Conservation (phyloP, 495 filamentous ascomycete genomes). For the Penicillium herquei region DNA sequence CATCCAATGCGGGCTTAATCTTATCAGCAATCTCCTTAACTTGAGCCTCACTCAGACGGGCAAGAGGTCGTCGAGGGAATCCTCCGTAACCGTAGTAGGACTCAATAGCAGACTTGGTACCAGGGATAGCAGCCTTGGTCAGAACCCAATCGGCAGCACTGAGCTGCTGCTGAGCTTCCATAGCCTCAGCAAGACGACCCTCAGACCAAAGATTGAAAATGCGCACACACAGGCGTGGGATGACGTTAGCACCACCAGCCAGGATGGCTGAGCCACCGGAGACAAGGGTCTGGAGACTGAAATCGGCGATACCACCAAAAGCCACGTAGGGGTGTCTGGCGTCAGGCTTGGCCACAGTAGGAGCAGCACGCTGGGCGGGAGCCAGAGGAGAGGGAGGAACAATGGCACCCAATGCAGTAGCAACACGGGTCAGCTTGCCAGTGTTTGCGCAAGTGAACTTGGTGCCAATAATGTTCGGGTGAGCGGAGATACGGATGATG, state of each 20-base stretch:
- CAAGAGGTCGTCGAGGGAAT: slow-evolving; percentile 70
- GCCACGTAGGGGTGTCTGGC: slow-evolving; percentile 70
- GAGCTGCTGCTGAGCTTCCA: slow-evolving; percentile 67
- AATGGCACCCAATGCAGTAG: slow-evolving; percentile 71
- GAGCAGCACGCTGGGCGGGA: slow-evolving; percentile 23
- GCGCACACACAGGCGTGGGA: slow-evolving; percentile 76
- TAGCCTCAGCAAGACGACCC: slow-evolving; percentile 71
- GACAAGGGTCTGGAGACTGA: slow-evolving; percentile 76
- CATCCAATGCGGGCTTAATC: slow-evolving; percentile 68
- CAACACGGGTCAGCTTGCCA: slow-evolving; percentile 83
- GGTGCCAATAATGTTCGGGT: slow-evolving; percentile 82
- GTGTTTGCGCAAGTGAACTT: slow-evolving; percentile 93
- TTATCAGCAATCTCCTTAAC: slow-evolving; percentile 57
- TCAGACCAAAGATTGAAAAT: slow-evolving; percentile 77
- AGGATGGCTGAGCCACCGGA: slow-evolving; percentile 83
- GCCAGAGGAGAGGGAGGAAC: slow-evolving; percentile 50
- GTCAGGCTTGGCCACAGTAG: slow-evolving; percentile 34
- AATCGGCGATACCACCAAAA: slow-evolving; percentile 86
- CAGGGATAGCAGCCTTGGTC: slow-evolving; percentile 81
- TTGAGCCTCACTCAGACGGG: slow-evolving; percentile 53
- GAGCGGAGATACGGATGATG: slow-evolving; percentile 74
- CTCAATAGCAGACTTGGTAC: slow-evolving; percentile 83
- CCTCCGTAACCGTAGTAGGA: slow-evolving; percentile 84
- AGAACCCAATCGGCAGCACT: slow-evolving; percentile 81
- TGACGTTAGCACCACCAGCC: slow-evolving; percentile 82